These are phyloP conservation scores for Cladosporium austrohemisphaericum DNA, from an alignment of 2,329 filamentous ascomycete species.

Conservation along the genomic window DNA sequence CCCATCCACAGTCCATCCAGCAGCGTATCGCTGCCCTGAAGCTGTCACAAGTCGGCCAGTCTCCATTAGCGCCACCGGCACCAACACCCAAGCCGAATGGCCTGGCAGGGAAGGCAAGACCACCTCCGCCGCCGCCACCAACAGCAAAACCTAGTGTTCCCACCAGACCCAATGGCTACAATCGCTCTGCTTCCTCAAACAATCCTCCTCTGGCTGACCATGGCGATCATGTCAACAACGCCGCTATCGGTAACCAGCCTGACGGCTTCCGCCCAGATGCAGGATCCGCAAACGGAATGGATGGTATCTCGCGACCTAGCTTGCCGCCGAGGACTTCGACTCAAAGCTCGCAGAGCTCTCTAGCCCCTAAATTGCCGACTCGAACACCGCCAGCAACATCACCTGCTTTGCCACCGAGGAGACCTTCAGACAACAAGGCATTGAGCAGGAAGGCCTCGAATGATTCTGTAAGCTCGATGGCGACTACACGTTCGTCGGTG, in stretches of 20 bases:
- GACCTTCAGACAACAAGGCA: conserved; percentile 37
- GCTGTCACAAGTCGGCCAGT: conserved; percentile 40
- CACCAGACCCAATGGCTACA: conserved; percentile 21
- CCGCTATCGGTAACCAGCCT: conserved; percentile 39
- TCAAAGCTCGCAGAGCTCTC: conserved; percentile 32
- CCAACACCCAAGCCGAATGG: background rate
- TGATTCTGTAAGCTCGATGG: conserved; percentile 53
- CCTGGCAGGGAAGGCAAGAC: conserved; percentile 32
- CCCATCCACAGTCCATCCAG: conserved; percentile 36
- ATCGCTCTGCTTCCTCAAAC: conserved; percentile 37
- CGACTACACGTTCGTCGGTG: conserved; percentile 44
- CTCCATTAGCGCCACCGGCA: background rate
- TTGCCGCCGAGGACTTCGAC: conserved; percentile 44
- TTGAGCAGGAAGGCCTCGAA: conserved; percentile 39
- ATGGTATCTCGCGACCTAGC: conserved; percentile 35
- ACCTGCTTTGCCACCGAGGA: conserved; percentile 44
- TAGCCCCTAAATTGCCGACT: conserved; percentile 46
- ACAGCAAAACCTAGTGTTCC: conserved; percentile 28
- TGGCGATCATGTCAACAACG: conserved; percentile 29
- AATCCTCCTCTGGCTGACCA: conserved; percentile 39
- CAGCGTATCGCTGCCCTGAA: conserved; percentile 48
- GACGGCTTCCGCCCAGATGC: conserved; percentile 20
- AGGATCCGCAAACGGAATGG: conserved; percentile 21
- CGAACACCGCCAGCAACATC: conserved; percentile 35
- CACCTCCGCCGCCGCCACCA: conserved; percentile 36